A percentile compares a stretch with the other conserved stretches of the same genome.
Conservation (phyloP, 192 early-diverging fungal species). For the Coemansia sp. region DNA sequence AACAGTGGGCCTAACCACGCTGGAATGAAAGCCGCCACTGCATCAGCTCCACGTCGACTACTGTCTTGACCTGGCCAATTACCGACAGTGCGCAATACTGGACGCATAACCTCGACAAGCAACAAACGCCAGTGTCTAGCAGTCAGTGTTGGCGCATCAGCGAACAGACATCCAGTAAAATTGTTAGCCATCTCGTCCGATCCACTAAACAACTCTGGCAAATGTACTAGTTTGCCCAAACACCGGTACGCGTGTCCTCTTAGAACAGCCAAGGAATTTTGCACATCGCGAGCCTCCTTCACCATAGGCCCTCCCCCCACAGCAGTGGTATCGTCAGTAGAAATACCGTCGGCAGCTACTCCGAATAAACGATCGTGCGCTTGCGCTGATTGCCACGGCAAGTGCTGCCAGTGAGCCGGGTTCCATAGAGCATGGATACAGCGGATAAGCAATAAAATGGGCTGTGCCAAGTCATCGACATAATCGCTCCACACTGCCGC, state of each 20-base stretch:
- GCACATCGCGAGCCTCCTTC: constrained; percentile 1
- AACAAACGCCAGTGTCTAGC: constrained; percentile 42
- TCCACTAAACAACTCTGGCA: constrained; percentile 24
- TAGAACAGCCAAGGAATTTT: constrained; percentile 25
- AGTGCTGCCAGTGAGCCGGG: constrained; percentile 19
- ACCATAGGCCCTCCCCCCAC: not conserved
- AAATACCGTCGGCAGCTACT: constrained; percentile 1
- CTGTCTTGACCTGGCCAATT: constrained; percentile 40
- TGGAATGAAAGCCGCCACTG: constrained; percentile 16
- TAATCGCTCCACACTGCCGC: constrained; percentile 45
- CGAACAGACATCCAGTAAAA: constrained; percentile 39
- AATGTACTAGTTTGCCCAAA: constrained; percentile 19
- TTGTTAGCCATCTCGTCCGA: constrained; percentile 7
- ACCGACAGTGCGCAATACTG: constrained; percentile 22
- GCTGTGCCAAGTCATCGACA: constrained; percentile 20
- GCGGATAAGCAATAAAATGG: constrained; percentile 28
- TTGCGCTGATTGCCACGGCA: constrained; percentile 36
- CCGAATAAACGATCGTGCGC: constrained; percentile 33
- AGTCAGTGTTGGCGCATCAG: constrained; percentile 30
- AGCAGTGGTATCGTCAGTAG: not conserved
- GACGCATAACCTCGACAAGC: constrained; percentile 27
- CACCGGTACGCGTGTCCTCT: constrained; percentile 44
- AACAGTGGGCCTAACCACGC: constrained; percentile 42
- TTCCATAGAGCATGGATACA: constrained; percentile 49
- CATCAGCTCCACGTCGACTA: not conserved